Evolutionary conservation across 805 yeast species (phyloP).

Genomic region (Kodamaea jinghongensis): DNA sequence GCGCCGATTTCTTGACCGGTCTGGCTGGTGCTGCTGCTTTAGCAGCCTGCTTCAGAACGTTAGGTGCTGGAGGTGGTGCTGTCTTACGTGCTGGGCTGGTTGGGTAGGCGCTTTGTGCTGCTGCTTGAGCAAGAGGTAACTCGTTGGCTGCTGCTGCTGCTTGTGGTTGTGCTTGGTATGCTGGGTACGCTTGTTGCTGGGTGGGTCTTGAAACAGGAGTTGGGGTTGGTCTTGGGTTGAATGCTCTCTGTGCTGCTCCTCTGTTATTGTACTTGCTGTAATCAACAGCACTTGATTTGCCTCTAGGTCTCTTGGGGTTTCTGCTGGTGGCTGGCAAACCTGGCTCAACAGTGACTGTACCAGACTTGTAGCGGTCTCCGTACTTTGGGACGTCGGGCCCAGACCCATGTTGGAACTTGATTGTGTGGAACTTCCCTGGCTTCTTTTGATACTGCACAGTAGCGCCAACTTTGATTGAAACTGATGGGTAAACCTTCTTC

Average conservation of each 20-base stretch:
- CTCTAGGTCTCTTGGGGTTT: slow-evolving; percentile 76
- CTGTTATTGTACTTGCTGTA: slow-evolving; percentile 43
- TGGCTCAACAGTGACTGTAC: slow-evolving; percentile 73
- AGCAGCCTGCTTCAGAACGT: slow-evolving; percentile 11
- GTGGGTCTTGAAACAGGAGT: slow-evolving; percentile 19
- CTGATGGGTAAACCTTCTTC: slow-evolving; percentile 55
- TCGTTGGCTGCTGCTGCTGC: slow-evolving; percentile 19
- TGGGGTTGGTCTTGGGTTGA: slow-evolving; percentile 11
- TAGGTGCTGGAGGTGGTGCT: slow-evolving; percentile 19
- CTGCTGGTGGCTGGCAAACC: slow-evolving; percentile 74
- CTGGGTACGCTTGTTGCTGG: slow-evolving; percentile 15
- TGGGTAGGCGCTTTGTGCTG: slow-evolving; percentile 6
- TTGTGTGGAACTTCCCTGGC: slow-evolving; percentile 76
- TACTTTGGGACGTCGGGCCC: slow-evolving; percentile 53
- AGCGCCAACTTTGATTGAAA: slow-evolving; percentile 65
- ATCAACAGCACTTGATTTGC: slow-evolving; percentile 38
- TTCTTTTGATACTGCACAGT: slow-evolving; percentile 84
- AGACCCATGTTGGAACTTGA: slow-evolving; percentile 64
- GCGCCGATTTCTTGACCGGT: slow-evolving; percentile 41
- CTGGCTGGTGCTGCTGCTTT: slow-evolving; percentile 23
- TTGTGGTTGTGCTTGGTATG: slow-evolving; percentile 23
- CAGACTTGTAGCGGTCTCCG: slow-evolving; percentile 82
- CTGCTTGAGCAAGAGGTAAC: slow-evolving; percentile 7
- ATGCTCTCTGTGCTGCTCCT: slow-evolving; percentile 14
- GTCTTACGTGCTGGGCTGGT: slow-evolving; percentile 2